A percentile compares a stretch with the other conserved stretches of the same genome.
phyloP scores from a whole-genome alignment of 768 basidiomycete genomes.

The Pleurotus giganteus region DNA sequence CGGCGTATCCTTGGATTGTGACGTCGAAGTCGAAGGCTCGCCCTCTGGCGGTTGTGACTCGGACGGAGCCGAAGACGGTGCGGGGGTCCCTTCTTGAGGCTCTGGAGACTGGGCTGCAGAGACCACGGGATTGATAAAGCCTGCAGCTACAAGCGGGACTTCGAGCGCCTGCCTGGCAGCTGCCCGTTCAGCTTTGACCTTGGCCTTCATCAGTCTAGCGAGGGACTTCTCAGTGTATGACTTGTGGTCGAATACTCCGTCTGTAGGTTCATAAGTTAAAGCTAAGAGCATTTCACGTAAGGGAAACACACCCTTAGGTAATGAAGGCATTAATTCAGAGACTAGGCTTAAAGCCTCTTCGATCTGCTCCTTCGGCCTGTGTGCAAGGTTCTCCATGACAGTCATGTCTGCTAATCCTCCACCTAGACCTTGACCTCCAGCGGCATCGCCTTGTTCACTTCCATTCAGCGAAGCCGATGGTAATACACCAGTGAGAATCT shows the following conservation, averaged over 20 bases:
- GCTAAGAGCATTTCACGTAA: neutral
- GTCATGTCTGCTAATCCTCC: conserved; percentile 95
- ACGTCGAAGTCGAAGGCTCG: conserved; percentile 27
- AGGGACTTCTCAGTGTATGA: conserved; percentile 86
- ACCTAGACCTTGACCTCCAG: conserved; percentile 73
- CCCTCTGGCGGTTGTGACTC: conserved; percentile 43
- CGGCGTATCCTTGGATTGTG: conserved; percentile 33
- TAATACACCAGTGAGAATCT: conserved; percentile 92
- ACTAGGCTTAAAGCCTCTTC: conserved; percentile 90
- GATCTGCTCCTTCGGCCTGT: conserved; percentile 95
- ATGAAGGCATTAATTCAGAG: conserved; percentile 89
- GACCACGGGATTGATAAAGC: neutral
- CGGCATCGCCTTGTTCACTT: conserved; percentile 60
- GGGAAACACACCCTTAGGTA: conserved; percentile 73
- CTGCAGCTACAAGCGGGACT: conserved; percentile 21
- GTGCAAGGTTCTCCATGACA: conserved; percentile 95
- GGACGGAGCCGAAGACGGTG: conserved; percentile 22
- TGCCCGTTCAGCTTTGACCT: conserved; percentile 78
- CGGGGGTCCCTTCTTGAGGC: conserved; percentile 6
- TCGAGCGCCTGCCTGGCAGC: conserved; percentile 56
- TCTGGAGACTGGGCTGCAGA: conserved; percentile 23
- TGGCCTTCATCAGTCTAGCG: conserved; percentile 72
- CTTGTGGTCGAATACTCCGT: conserved; percentile 95
- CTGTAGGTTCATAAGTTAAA: conserved; percentile 38
- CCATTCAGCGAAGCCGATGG: conserved; percentile 59